Percentiles rank a stretch among this genome's conserved stretches.
phyloP scores from a whole-genome alignment of 345 rosid genomes.

The Eutrema heterophyllum region DNA sequence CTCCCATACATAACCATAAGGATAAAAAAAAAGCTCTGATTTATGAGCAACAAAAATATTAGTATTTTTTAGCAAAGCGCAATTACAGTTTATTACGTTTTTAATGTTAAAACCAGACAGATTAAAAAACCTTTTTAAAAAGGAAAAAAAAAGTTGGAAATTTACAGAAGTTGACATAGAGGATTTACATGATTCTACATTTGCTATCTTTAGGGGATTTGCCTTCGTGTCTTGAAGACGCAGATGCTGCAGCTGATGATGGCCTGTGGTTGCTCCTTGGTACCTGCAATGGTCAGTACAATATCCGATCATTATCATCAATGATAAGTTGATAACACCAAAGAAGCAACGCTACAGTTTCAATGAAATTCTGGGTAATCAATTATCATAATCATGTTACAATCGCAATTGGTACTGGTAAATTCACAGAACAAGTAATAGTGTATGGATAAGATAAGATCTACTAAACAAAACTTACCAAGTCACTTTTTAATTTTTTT shows the following conservation, averaged over 20 bases:
- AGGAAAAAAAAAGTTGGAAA: neutral
- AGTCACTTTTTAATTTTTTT: neutral
- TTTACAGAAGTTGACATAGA: constrained; percentile 20
- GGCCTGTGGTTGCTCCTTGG: constrained; percentile 50
- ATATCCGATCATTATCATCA: neutral
- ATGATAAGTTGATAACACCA: neutral
- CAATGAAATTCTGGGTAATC: neutral
- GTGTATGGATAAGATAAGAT: neutral
- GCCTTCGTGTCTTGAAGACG: constrained; percentile 48
- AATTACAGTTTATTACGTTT: constrained; percentile 19
- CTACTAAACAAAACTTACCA: neutral
- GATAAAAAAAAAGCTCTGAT: neutral
- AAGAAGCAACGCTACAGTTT: neutral
- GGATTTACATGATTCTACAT: constrained; percentile 67
- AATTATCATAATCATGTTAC: neutral
- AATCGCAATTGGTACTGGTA: neutral
- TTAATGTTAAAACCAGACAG: neutral
- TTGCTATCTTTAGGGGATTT: constrained; percentile 58
- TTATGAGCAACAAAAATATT: constrained; percentile 19
- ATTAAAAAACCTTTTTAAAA: neutral
- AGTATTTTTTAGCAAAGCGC: neutral
- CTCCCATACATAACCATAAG: too few relatives aligned
- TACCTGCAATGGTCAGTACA: constrained; percentile 39
- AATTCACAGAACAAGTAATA: neutral
- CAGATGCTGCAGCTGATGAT: constrained; percentile 37